Conservation (phyloP, 2,329 filamentous ascomycete species). For the Thelonectria rubi region DNA sequence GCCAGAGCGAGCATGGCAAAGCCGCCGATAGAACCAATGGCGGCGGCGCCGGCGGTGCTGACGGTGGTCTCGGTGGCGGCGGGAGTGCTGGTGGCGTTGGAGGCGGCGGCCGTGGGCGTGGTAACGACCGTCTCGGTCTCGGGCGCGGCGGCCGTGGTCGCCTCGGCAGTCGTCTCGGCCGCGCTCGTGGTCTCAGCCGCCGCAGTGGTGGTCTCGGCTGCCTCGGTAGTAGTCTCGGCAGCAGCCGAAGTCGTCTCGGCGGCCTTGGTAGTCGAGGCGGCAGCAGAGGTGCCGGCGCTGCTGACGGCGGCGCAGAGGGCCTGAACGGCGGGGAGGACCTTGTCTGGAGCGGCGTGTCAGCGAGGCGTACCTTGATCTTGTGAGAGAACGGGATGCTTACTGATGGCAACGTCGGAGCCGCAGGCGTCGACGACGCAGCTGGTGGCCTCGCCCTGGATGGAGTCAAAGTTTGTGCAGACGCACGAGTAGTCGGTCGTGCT, state of each 20-base stretch:
- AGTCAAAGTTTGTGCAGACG: constrained; percentile 47
- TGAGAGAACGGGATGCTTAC: constrained; percentile 43
- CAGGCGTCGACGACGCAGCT: constrained; percentile 49
- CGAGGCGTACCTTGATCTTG: neutral
- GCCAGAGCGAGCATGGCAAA: constrained; percentile 46
- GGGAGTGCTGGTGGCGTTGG: constrained; percentile 20
- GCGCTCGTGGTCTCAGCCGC: constrained; percentile 24
- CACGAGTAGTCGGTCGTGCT: constrained; percentile 47
- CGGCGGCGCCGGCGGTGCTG: constrained; percentile 45
- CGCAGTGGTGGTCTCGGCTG: constrained; percentile 18
- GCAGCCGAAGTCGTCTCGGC: constrained; percentile 15
- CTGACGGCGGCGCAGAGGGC: constrained; percentile 44
- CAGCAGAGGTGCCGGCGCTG: constrained; percentile 22
- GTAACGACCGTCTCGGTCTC: constrained; percentile 23
- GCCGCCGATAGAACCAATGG: constrained; percentile 44
- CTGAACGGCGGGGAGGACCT: constrained; percentile 51
- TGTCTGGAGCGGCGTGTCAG: constrained; percentile 43
- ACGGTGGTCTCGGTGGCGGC: constrained; percentile 16
- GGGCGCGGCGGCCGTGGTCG: constrained; percentile 24
- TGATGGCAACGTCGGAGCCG: constrained; percentile 49
- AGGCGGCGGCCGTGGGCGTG: constrained; percentile 22
- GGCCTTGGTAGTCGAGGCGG: constrained; percentile 21
- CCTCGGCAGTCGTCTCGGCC: constrained; percentile 18
- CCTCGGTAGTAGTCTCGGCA: constrained; percentile 15
- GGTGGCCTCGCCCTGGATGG: constrained; percentile 46